Conservation (phyloP, 768 basidiomycete species). For the Lanmaoa pseudosensibilis region DNA sequence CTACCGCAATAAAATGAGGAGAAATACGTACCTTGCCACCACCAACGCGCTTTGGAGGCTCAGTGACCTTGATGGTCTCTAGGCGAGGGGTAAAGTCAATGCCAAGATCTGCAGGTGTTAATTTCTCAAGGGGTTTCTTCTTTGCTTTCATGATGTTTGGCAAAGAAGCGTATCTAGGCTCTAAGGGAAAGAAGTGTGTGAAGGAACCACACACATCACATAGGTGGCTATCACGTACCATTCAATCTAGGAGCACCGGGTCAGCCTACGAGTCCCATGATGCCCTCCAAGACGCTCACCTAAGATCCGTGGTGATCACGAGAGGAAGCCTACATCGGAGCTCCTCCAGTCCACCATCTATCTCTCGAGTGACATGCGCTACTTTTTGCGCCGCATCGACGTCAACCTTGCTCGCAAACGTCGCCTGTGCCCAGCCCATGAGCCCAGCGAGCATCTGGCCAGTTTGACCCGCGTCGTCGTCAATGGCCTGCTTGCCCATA, state of each 20-base stretch:
- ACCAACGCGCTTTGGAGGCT: constrained; percentile 88
- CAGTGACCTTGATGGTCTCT: constrained; percentile 83
- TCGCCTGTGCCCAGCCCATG: constrained; percentile 90
- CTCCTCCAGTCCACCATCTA: constrained; percentile 92
- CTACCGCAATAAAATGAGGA: not conserved
- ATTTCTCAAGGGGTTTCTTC: constrained; percentile 92
- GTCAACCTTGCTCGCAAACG: constrained; percentile 87
- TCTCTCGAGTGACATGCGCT: constrained; percentile 79
- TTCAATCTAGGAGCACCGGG: constrained; percentile 54
- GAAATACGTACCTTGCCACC: constrained; percentile 73
- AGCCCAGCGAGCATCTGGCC: constrained; percentile 97
- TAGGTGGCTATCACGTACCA: constrained; percentile 42
- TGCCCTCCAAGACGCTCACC: constrained; percentile 50
- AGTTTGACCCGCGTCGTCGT: constrained; percentile 93
- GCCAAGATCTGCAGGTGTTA: constrained; percentile 75
- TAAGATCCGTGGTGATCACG: constrained; percentile 88
- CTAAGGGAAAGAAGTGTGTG: constrained; percentile 39
- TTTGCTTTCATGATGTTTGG: constrained; percentile 99
- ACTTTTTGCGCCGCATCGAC: constrained; percentile 62
- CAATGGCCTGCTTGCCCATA: constrained; percentile 97
- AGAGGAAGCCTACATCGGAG: constrained; percentile 77
- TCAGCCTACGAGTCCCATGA: not conserved
- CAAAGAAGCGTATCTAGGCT: constrained; percentile 95
- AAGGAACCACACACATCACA: not conserved
- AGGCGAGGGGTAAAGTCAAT: constrained; percentile 81